Evolutionary conservation across 768 basidiomycete genomes (phyloP).

Genomic region (Calocybe indica): DNA sequence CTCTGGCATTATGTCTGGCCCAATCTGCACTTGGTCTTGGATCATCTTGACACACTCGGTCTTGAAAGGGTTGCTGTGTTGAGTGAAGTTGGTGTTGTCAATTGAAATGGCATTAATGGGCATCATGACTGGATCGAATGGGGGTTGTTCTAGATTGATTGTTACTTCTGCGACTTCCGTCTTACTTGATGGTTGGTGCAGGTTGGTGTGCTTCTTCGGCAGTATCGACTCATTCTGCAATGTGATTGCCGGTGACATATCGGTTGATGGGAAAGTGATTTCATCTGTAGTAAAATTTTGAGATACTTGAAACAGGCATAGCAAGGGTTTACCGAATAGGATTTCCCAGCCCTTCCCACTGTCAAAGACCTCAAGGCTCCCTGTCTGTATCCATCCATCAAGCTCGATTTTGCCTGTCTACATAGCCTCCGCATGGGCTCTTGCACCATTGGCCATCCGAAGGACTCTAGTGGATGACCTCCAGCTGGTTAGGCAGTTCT

Average conservation of each 20-base stretch:
- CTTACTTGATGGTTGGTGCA: neutral
- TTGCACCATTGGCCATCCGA: slow-evolving; percentile 18
- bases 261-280: slow-evolving; percentile 3
- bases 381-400: neutral
- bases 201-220: neutral
- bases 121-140: neutral
- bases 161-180: neutral
- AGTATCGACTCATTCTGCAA: too few relatives aligned
- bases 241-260: neutral
- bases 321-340: slow-evolving; percentile 22
- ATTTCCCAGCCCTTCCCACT: slow-evolving; percentile 20
- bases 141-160: slow-evolving; percentile 1
- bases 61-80: slow-evolving; percentile 17
- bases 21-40: slow-evolving; percentile 16
- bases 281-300: slow-evolving; percentile 18
- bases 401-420: slow-evolving; percentile 5
- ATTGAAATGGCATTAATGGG: neutral
- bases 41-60: slow-evolving; percentile 14
- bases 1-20: slow-evolving; percentile 18
- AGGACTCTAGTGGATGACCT: slow-evolving; percentile 3
- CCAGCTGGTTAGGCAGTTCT: neutral
- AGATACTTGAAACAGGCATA: slow-evolving; percentile 12
- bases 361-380: slow-evolving; percentile 17
- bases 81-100: slow-evolving; percentile 12
- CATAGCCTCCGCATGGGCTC: slow-evolving; percentile 5